phyloP scores from a whole-genome alignment of 2,329 filamentous ascomycete species.

The Penicillium rolfsii region DNA sequence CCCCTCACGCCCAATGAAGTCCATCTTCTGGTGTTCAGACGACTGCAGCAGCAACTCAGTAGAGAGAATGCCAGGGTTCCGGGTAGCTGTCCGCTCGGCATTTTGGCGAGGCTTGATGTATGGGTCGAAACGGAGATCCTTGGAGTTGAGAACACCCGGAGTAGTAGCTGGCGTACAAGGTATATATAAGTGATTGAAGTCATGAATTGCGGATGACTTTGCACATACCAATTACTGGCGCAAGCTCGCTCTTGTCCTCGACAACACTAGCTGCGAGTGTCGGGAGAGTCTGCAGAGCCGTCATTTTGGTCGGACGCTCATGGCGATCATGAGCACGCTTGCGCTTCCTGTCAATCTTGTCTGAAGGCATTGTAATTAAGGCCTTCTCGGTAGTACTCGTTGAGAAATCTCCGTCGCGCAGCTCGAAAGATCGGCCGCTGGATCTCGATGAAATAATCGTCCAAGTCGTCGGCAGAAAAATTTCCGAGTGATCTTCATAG shows the following conservation, averaged over 20 bases:
- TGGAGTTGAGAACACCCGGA: conserved; percentile 38
- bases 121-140: conserved; percentile 40
- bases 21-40: conserved; percentile 62
- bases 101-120: conserved; percentile 57
- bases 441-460: conserved; percentile 27
- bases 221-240: conserved; percentile 54
- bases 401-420: conserved; percentile 11
- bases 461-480: conserved; percentile 31
- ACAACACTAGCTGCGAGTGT: conserved; percentile 52
- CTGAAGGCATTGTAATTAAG: conserved; percentile 36
- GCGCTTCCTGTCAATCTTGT: conserved; percentile 53
- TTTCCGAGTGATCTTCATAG: conserved; percentile 24
- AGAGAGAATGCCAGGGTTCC: conserved; percentile 42
- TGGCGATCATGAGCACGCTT: conserved; percentile 52
- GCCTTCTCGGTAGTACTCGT: not conserved
- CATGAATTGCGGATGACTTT: not conserved
- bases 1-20: conserved; percentile 59
- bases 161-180: conserved; percentile 35
- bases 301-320: conserved; percentile 54
- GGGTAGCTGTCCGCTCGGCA: conserved; percentile 31
- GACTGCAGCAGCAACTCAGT: conserved; percentile 63
- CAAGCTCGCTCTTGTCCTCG: conserved; percentile 52
- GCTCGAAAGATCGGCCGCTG: conserved; percentile 15
- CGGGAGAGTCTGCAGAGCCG: conserved; percentile 43
- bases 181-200: not conserved